These are phyloP conservation scores for Arthromyces matolae DNA, from an alignment of 768 basidiomycete species.

Conservation along the genomic window DNA sequence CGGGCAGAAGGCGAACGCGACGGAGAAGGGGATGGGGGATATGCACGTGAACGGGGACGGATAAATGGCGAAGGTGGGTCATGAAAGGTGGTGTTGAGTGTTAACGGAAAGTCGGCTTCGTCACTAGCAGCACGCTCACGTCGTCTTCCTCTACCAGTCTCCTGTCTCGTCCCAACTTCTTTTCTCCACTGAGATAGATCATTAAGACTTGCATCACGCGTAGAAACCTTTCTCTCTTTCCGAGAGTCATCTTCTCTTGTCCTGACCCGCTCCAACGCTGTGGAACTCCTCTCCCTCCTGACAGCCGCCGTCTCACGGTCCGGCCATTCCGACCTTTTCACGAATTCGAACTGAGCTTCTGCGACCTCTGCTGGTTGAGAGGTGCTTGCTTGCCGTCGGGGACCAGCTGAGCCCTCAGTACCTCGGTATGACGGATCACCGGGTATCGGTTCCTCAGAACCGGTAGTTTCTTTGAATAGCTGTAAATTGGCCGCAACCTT, in stretches of 20 bases:
- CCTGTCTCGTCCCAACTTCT: conserved; percentile 39
- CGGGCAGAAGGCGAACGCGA: conserved; percentile 43
- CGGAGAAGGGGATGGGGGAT: conserved; percentile 54
- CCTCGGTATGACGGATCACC: conserved; percentile 28
- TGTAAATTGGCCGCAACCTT: conserved; percentile 82
- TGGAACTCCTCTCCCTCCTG: conserved; percentile 64
- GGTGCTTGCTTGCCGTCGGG: conserved; percentile 30
- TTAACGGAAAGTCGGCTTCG: conserved; percentile 26
- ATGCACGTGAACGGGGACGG: conserved; percentile 42
- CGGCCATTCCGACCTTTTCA: conserved; percentile 83
- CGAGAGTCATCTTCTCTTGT: conserved; percentile 36
- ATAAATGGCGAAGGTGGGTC: conserved; percentile 37
- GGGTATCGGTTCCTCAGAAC: conserved; percentile 30
- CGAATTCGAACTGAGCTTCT: conserved; percentile 73
- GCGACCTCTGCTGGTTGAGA: conserved; percentile 51
- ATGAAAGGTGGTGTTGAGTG: conserved; percentile 24
- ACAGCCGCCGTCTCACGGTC: conserved; percentile 72
- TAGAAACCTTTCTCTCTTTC: conserved; percentile 35
- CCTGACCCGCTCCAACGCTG: conserved; percentile 51
- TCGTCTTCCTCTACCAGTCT: conserved; percentile 54
- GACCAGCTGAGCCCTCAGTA: conserved; percentile 22
- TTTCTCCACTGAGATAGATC: conserved; percentile 59
- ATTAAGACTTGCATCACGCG: conserved; percentile 40
- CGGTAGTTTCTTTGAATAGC: conserved; percentile 74
- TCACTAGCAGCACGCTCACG: conserved; percentile 52